phyloP scores from a whole-genome alignment of 2,329 filamentous ascomycete species.

The Verticillium dahliae region DNA sequence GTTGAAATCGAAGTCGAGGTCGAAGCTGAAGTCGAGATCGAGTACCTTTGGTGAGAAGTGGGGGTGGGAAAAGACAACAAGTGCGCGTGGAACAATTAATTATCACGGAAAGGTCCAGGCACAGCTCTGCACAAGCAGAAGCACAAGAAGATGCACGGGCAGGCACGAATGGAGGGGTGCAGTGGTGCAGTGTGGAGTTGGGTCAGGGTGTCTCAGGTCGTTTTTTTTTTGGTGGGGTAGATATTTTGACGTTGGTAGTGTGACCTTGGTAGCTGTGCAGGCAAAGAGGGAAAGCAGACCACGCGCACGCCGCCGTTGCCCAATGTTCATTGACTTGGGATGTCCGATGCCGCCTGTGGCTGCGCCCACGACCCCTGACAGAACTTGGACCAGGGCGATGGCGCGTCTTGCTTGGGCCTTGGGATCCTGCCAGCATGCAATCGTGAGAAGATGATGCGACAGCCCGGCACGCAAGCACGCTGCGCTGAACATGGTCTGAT shows the following conservation, averaged over 20 bases:
- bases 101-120: neutral
- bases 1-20: conserved; percentile 4
- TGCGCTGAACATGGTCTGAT: neutral
- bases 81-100: neutral
- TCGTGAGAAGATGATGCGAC: neutral
- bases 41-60: neutral
- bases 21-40: neutral
- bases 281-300: too few species aligned
- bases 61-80: neutral
- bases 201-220: neutral
- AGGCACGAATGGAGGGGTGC: neutral
- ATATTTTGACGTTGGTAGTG: neutral
- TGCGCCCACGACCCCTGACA: neutral
- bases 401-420: neutral
- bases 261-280: neutral
- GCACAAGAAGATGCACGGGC: neutral
- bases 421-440: neutral
- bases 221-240: neutral
- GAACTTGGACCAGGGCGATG: neutral
- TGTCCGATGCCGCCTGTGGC: neutral
- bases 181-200: neutral
- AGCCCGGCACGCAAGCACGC: neutral
- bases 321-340: neutral
- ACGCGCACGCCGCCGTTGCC: neutral
- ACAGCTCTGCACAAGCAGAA: neutral